Evolutionary conservation across 2,329 filamentous ascomycete species (phyloP).

Genomic region (Coccinonectria pachysandricola): DNA sequence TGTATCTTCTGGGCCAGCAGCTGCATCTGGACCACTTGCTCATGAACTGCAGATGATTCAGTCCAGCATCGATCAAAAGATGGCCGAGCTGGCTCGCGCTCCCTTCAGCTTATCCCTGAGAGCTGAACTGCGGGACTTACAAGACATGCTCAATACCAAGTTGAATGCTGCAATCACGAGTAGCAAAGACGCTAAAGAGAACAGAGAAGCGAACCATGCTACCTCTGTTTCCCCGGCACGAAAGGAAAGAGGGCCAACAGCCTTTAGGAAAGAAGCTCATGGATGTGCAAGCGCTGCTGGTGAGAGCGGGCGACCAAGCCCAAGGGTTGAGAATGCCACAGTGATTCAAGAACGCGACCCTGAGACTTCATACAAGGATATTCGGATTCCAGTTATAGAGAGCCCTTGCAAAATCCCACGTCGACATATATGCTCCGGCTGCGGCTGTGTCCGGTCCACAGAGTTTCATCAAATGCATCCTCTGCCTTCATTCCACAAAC

Average conservation of each 20-base stretch:
- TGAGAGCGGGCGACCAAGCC: no score
- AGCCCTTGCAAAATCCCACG: conserved; percentile 12
- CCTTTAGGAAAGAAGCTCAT: no score
- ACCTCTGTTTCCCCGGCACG: neutral
- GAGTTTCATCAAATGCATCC: conserved; percentile 27
- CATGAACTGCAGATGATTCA: conserved; percentile 19
- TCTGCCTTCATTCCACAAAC: conserved; percentile 10
- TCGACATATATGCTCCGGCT: conserved; percentile 27
- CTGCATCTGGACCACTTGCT: conserved; percentile 6
- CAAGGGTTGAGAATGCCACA: no score
- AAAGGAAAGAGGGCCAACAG: neutral
- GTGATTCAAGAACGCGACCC: no score
- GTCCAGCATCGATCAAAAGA: conserved; percentile 16
- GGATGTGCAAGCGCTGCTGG: no score
- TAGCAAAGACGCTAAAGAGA: conserved; percentile 1
- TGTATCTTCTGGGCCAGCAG: neutral
- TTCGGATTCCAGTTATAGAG: no score
- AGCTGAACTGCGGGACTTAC: conserved; percentile 16
- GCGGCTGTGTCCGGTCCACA: conserved; percentile 25
- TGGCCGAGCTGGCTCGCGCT: conserved; percentile 13
- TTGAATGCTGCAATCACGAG: conserved; percentile 17
- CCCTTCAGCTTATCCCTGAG: conserved; percentile 15
- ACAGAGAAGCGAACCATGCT: conserved; percentile 1
- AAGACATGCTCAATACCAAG: conserved; percentile 19
- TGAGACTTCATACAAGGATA: no score